phyloP scores from a whole-genome alignment of 129 eudicot genomes.

The Ambrosia artemisiifolia region DNA sequence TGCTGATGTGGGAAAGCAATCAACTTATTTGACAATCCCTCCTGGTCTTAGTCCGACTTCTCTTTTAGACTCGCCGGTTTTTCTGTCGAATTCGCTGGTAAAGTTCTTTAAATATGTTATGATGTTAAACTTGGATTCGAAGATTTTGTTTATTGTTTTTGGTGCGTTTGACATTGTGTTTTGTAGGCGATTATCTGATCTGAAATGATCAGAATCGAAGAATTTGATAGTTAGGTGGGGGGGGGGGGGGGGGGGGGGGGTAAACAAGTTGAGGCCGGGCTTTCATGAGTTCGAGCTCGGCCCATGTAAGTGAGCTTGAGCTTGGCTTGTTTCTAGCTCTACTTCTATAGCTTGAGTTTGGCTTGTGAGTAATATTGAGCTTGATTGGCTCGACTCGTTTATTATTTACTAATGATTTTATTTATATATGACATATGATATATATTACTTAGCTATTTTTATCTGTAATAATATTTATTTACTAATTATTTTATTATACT shows the following conservation, averaged over 20 bases:
- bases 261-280: not conserved
- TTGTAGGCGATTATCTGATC: not conserved
- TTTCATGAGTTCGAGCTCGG: not conserved
- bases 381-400: not conserved
- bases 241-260: not conserved
- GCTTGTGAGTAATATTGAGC: not conserved
- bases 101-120: not conserved
- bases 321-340: not conserved
- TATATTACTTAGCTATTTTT: not conserved
- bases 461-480: not conserved
- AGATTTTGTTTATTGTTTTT: not conserved
- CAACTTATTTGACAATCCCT: constrained; percentile 58
- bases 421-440: not conserved
- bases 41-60: constrained; percentile 65
- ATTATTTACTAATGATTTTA: not conserved
- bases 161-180: not conserved
- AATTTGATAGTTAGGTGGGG: not conserved
- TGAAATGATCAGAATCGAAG: not conserved
- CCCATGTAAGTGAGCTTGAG: not conserved
- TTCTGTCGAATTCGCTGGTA: constrained; percentile 66
- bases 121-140: not conserved
- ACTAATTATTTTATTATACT: not conserved
- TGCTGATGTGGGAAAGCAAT: constrained; percentile 32
- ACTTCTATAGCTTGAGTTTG: not conserved
- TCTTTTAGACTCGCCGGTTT: constrained; percentile 74